These are phyloP conservation scores for Cicer chorassanicum DNA, from an alignment of 306 rosid species.

Conservation along the genomic window DNA sequence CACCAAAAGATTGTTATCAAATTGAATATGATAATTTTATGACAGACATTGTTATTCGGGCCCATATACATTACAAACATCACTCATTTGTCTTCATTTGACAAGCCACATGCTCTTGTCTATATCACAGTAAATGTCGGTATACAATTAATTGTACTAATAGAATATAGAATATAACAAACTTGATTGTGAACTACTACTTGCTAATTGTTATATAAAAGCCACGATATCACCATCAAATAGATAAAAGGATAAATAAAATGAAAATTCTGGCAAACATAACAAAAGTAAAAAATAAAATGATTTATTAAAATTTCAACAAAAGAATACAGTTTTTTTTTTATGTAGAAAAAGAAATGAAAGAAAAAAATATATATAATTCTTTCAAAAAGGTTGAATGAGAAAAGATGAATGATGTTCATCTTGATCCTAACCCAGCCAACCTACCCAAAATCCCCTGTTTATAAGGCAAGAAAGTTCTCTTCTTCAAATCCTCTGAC, in stretches of 20 bases:
- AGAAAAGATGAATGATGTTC: background rate
- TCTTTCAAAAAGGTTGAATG: background rate
- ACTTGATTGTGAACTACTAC: background rate
- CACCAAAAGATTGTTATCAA: background rate
- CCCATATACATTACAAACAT: constrained; percentile 5
- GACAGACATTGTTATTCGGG: background rate
- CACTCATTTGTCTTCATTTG: background rate
- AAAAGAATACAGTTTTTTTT: constrained; percentile 40
- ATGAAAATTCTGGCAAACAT: background rate
- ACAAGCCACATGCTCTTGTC: constrained; percentile 41
- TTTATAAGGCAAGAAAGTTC: constrained; percentile 86
- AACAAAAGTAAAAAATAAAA: background rate
- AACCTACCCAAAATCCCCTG: constrained; percentile 80
- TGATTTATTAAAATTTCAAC: constrained; percentile 8
- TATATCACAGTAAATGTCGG: background rate
- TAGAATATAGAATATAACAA: background rate
- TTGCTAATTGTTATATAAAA: no score
- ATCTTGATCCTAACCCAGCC: constrained; percentile 65
- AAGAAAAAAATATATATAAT: background rate
- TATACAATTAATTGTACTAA: background rate
- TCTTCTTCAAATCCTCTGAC: constrained; percentile 79
- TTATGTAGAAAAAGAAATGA: background rate
- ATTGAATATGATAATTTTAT: constrained; percentile 6
- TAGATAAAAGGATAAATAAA: background rate
- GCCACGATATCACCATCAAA: no score